A percentile compares a stretch with the other conserved stretches of the same genome.
Conservation (phyloP, 2,329 filamentous ascomycete species). For the Cytospora paraplurivora region DNA sequence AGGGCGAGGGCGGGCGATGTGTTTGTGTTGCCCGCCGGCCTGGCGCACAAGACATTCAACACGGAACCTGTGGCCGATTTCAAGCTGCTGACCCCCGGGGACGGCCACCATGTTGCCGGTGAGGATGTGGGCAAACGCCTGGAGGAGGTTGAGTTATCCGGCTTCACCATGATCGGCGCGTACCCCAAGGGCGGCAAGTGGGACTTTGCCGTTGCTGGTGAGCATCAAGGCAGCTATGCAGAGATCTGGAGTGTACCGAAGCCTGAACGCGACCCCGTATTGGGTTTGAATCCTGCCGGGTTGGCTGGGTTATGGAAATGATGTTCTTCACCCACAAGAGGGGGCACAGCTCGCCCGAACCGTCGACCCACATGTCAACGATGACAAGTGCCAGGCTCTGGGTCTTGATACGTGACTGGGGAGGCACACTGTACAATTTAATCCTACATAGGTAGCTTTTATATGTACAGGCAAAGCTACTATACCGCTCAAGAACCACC, state of each 20-base stretch:
- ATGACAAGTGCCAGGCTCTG: background rate
- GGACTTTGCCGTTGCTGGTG: conserved; percentile 53
- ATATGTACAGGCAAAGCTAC: conserved; percentile 35
- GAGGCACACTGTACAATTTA: conserved; percentile 11
- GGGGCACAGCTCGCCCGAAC: background rate
- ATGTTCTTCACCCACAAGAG: background rate
- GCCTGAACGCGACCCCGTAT: conserved; percentile 50
- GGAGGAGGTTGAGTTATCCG: conserved; percentile 40
- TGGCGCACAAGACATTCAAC: conserved; percentile 55
- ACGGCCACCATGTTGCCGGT: conserved; percentile 40
- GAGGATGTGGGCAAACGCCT: conserved; percentile 38
- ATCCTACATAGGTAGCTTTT: conserved; percentile 8
- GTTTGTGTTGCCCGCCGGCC: conserved; percentile 58
- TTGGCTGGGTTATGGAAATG: conserved; percentile 22
- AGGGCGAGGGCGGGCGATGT: conserved; percentile 55
- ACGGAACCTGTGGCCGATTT: conserved; percentile 41
- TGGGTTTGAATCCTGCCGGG: conserved; percentile 38
- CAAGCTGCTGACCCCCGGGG: conserved; percentile 47
- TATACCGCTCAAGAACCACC: conserved; percentile 9
- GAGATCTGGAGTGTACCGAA: conserved; percentile 48
- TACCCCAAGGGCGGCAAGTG: conserved; percentile 51
- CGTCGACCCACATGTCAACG: background rate
- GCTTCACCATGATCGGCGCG: conserved; percentile 60
- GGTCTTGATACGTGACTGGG: background rate
- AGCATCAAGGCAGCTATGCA: conserved; percentile 42